A percentile compares a stretch with the other conserved stretches of the same genome.
Evolutionary conservation across 176 grass and related monocot genomes (phyloP).

Genomic region (sorghum (Sorghum bicolor)): DNA sequence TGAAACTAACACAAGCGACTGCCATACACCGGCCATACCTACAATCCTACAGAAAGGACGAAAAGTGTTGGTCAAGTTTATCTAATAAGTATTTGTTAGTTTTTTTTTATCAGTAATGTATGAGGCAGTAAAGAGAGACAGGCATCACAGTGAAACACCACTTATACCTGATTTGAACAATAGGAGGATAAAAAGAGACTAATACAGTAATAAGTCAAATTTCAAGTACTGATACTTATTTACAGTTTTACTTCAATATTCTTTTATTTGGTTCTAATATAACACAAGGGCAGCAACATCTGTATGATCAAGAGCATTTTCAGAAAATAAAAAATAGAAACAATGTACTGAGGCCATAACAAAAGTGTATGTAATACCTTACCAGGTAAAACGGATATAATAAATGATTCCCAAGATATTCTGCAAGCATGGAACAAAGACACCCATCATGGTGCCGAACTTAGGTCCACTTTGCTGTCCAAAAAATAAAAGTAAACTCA

Average conservation of each 20-base stretch:
- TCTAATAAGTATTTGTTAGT: slow-evolving; percentile 9
- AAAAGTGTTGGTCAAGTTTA: slow-evolving; percentile 1
- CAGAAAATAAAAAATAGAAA: slow-evolving; percentile 5
- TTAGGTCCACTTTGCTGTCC: slow-evolving; percentile 69
- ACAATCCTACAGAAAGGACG: slow-evolving; percentile 79
- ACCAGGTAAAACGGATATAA: slow-evolving; percentile 99
- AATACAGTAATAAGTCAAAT: slow-evolving; percentile 16
- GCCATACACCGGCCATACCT: slow-evolving; percentile 88
- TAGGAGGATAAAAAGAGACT: neutral
- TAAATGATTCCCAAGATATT: slow-evolving; percentile 99
- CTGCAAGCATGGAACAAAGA: slow-evolving; percentile 98
- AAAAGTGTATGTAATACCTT: slow-evolving; percentile 20
- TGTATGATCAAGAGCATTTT: neutral
- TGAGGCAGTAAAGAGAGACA: slow-evolving; percentile 1
- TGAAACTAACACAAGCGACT: slow-evolving; percentile 79
- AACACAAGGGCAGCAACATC: neutral
- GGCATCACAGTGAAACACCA: slow-evolving; percentile 27
- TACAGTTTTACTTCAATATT: neutral
- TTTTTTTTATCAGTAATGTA: slow-evolving; percentile 4
- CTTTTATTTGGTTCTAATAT: slow-evolving; percentile 1
- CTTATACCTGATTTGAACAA: slow-evolving; percentile 2
- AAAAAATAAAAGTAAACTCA: slow-evolving; percentile 13
- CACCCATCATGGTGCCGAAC: slow-evolving; percentile 95
- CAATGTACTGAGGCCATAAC: slow-evolving; percentile 1
- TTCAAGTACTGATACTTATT: neutral